A percentile compares a stretch with the other conserved stretches of the same genome.
phyloP scores from a whole-genome alignment of 805 yeast genomes.

The Cyberlindnera sargentensis region DNA sequence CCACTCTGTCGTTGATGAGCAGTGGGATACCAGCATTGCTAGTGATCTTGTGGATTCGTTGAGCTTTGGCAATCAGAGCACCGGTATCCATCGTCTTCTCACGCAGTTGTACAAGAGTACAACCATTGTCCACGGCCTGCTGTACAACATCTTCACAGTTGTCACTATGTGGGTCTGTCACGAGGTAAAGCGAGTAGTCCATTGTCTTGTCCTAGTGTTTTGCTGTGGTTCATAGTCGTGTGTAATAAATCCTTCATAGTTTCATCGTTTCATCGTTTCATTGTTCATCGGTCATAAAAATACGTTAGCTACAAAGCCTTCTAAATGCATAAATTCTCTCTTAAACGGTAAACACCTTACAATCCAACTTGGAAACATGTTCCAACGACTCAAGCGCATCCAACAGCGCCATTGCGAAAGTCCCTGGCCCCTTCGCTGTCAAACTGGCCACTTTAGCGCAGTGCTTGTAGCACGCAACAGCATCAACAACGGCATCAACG shows the following conservation, averaged over 20 bases:
- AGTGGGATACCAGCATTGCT: conserved; percentile 57
- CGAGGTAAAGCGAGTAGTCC: conserved; percentile 65
- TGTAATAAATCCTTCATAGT: no score
- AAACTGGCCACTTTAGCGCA: background rate
- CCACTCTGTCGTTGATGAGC: conserved; percentile 80
- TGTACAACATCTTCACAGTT: conserved; percentile 41
- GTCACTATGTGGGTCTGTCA: conserved; percentile 80
- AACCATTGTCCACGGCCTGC: conserved; percentile 71
- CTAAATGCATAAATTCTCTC: background rate
- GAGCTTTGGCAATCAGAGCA: conserved; percentile 58
- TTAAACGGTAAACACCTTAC: background rate
- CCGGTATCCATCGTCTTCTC: conserved; percentile 69
- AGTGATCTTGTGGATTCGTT: conserved; percentile 54
- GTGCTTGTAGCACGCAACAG: conserved; percentile 1
- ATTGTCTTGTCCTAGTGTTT: background rate
- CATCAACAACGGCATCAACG: background rate
- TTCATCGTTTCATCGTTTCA: no score
- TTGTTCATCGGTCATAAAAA: no score
- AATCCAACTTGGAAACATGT: background rate
- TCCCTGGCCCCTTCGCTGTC: background rate
- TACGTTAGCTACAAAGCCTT: background rate
- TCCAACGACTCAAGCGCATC: background rate
- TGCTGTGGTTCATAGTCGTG: no score
- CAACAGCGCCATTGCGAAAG: background rate
- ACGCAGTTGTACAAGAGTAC: conserved; percentile 74